Evolutionary conservation across 2,329 filamentous ascomycete species (phyloP).

Genomic region (Fusarium stilboides): DNA sequence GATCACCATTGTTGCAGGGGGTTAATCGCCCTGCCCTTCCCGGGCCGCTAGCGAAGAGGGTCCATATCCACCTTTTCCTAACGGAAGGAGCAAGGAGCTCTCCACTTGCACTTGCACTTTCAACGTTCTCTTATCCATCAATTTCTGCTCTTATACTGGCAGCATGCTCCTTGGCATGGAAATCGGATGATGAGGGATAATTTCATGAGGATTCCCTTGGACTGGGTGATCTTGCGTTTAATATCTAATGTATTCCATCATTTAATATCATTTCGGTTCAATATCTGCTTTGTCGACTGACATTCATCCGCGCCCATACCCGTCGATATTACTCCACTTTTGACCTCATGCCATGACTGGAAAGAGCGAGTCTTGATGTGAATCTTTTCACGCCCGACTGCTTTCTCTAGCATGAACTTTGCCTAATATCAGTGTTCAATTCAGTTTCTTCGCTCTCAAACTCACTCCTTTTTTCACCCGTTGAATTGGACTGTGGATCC

Average conservation of each 20-base stretch:
- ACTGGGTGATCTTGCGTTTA: not conserved
- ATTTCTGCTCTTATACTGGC: conserved; percentile 14
- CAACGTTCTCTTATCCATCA: conserved; percentile 25
- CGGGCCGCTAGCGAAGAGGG: conserved; percentile 46
- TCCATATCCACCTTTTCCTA: conserved; percentile 24
- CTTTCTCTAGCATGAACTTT: not conserved
- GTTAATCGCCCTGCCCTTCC: conserved; percentile 54
- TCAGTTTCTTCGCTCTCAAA: conserved; percentile 12
- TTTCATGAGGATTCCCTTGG: not conserved
- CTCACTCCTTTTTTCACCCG: conserved; percentile 7
- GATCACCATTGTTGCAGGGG: conserved; percentile 56
- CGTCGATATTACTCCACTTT: conserved; percentile 31
- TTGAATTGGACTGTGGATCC: conserved; percentile 22
- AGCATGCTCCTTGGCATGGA: conserved; percentile 21
- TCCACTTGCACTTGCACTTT: not conserved
- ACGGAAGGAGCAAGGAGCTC: conserved; percentile 34
- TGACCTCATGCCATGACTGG: conserved; percentile 29
- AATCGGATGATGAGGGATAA: conserved; percentile 29
- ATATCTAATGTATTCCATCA: conserved; percentile 13
- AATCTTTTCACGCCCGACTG: conserved; percentile 31
- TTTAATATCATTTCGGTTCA: conserved; percentile 27
- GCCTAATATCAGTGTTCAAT: not conserved
- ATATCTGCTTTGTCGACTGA: conserved; percentile 18
- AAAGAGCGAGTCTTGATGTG: conserved; percentile 25
- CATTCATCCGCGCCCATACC: conserved; percentile 6